These are phyloP conservation scores for Dictyostelium intermedium DNA, from an alignment of 78 protist species.

Conservation along the genomic window DNA sequence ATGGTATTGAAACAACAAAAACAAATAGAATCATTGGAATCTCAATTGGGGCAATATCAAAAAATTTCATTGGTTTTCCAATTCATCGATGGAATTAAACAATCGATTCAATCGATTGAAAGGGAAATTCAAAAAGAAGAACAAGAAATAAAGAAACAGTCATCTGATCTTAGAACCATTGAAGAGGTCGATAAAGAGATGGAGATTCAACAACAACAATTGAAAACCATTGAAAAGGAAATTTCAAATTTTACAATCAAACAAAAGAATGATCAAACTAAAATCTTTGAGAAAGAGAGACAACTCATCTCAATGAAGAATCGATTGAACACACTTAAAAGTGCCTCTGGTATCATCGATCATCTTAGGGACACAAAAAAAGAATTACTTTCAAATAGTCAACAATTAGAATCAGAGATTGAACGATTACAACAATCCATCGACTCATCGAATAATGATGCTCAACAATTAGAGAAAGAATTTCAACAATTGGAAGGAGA, in stretches of 20 bases:
- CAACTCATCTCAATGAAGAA: not conserved
- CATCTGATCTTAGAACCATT: not conserved
- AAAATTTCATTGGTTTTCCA: not conserved
- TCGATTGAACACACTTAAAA: not conserved
- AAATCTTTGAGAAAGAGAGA: not conserved
- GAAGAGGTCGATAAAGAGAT: not conserved
- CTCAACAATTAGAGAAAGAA: not conserved
- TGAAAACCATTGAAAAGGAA: not conserved
- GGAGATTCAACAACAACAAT: not conserved
- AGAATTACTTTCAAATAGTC: not conserved
- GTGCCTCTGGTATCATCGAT: conserved; percentile 20
- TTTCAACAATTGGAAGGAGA: not conserved
- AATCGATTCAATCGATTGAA: not conserved
- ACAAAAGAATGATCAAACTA: not conserved
- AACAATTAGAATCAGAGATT: not conserved
- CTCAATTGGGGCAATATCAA: not conserved
- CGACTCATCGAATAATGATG: not conserved
- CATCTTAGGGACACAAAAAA: not conserved
- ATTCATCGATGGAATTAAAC: not conserved
- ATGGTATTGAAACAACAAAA: not conserved
- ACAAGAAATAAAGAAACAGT: not conserved
- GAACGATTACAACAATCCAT: not conserved
- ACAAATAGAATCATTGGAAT: not conserved
- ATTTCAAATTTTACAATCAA: not conserved
- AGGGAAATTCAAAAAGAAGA: not conserved